Evolutionary conservation across 192 early-diverging fungal genomes (phyloP), one percentile per base, ranked within the genome.

Genomic region (Umbelopsis sp.): DNA sequence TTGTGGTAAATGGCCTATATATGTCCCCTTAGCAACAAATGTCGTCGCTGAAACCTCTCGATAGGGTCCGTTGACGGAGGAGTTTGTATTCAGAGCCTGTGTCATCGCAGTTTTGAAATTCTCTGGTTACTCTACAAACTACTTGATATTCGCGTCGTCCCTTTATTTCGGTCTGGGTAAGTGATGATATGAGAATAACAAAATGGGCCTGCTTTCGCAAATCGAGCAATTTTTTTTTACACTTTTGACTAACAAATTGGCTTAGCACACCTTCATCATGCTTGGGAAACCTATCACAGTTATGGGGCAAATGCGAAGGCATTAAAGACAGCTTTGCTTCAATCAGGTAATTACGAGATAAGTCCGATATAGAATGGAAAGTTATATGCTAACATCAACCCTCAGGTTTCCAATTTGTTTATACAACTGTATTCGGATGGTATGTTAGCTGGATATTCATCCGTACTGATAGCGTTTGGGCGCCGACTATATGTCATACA

Each of bases 401-500:
- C 37, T 46, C 53, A 82, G 84, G 71, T 0, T 90, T 90, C 48
- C 91, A 93, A 65, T 86, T 95, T 49, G 37, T 66, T 0, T 95
- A 92, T 74, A 95, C 92, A 1, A 89, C 84, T 4, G 20, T 93
- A 5, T 95, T 93, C 82, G 93, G 93, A 20, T 93, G 90, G 90
- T 92, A 88, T 81, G 87, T 86, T 11, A 85, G 86, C 15, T 93
- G 81, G 71, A 25, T 90, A 25, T 84, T 92, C 49, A 12, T 91
- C 21, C 78, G 89, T 49, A 90, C 88, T 1, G 81, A 85, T 71
- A 78, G 71, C 68, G 33, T 92, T 8, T 49, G 78, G 58, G 73
- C 84, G 0, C 78, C 85, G 10, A 80, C 89, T 41, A 30, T 87
- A 12, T 76, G 80, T n/a, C 93, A 94, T 72, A 71, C 81, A 46